Evolutionary conservation across 2,329 filamentous ascomycete species (phyloP).

Genomic region (Cercospora berteroae): DNA sequence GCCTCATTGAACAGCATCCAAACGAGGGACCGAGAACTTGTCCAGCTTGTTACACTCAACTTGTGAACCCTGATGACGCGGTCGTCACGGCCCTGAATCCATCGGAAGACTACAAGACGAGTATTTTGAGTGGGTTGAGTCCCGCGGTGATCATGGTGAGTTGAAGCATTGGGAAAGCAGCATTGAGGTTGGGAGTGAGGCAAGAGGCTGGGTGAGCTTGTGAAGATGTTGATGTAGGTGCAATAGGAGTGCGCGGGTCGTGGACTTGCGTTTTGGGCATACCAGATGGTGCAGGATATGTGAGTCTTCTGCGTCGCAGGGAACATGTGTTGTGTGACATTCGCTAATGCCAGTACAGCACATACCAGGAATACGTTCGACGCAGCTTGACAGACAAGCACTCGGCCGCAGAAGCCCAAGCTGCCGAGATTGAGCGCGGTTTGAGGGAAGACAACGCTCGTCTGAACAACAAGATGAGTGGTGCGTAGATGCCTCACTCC

Average conservation of each 20-base stretch:
- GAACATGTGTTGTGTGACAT: neutral
- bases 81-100: constrained; percentile 70
- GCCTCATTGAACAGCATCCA: constrained; percentile 49
- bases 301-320: constrained; percentile 40
- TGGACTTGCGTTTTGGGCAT: constrained; percentile 80
- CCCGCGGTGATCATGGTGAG: constrained; percentile 72
- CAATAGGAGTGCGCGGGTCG: constrained; percentile 66
- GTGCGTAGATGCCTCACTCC: neutral
- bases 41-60: constrained; percentile 69
- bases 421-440: constrained; percentile 63
- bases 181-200: neutral
- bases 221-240: neutral
- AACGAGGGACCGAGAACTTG: constrained; percentile 58
- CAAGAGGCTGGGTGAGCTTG: neutral
- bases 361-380: constrained; percentile 73
- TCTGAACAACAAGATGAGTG: neutral
- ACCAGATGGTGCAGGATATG: constrained; percentile 83
- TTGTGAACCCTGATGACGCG: constrained; percentile 72
- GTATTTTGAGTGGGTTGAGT: constrained; percentile 75
- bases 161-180: neutral
- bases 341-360: constrained; percentile 45
- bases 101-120: constrained; percentile 86
- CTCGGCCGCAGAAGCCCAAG: constrained; percentile 45
- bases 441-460: constrained; percentile 70
- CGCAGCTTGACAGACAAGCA: constrained; percentile 74